phyloP scores from a whole-genome alignment of 2,329 filamentous ascomycete species.

The Paraphoma chrysanthemicola region DNA sequence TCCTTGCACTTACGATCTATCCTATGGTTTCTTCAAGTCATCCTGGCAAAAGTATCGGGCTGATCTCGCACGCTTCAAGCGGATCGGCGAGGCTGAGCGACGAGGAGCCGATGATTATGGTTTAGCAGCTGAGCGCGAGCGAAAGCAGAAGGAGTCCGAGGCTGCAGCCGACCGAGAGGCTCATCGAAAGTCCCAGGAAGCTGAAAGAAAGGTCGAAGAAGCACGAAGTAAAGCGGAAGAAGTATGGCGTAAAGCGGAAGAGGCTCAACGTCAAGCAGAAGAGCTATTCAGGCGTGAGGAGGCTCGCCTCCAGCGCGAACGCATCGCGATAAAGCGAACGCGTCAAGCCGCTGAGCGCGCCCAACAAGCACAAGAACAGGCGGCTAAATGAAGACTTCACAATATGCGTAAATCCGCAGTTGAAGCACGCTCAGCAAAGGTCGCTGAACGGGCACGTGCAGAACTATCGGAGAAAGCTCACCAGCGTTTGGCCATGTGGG shows the following conservation, averaged over 20 bases:
- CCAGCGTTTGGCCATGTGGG: neutral
- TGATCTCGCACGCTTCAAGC: neutral
- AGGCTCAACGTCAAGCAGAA: neutral
- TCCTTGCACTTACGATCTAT: neutral
- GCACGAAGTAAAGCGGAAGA: neutral
- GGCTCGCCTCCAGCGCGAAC: neutral
- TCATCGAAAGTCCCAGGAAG: neutral
- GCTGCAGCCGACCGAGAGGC: neutral
- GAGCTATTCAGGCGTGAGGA: neutral
- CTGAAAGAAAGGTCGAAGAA: neutral
- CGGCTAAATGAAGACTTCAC: neutral
- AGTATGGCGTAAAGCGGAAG: neutral
- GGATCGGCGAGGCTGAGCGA: neutral
- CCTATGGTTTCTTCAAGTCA: neutral
- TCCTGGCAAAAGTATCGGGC: neutral
- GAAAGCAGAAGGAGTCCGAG: neutral
- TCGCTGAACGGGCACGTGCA: neutral
- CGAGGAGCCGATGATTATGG: neutral
- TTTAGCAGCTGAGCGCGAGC: neutral
- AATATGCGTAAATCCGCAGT: neutral
- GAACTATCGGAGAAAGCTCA: neutral
- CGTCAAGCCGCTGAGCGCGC: neutral
- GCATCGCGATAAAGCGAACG: neutral
- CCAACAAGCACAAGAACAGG: neutral
- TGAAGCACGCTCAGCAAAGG: neutral